Conservation (phyloP, 345 rosid genomes). For the Populus euphratica region DNA sequence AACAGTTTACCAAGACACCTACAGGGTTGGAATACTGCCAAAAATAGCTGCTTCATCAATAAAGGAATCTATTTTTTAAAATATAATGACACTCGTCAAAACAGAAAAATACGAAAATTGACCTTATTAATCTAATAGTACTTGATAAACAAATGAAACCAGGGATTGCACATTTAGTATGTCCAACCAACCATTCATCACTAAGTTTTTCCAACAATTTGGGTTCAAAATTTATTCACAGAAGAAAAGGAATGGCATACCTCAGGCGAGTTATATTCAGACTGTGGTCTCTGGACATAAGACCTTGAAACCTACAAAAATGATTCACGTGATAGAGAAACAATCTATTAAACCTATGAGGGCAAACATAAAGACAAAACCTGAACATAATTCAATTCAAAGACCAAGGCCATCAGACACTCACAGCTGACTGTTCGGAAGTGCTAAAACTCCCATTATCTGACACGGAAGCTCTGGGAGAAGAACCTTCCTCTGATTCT, state of each 20-base stretch:
- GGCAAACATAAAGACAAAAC: background rate
- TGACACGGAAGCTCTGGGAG: constrained; percentile 66
- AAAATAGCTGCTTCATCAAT: background rate
- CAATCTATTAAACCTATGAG: constrained; percentile 5
- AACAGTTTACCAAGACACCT: background rate
- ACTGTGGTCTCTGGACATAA: constrained; percentile 40
- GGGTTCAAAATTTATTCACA: background rate
- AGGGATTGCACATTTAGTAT: background rate
- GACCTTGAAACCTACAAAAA: constrained; percentile 49
- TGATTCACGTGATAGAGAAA: background rate
- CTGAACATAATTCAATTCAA: background rate
- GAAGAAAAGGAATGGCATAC: constrained; percentile 28
- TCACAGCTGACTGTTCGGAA: constrained; percentile 57
- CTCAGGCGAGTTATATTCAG: constrained; percentile 55
- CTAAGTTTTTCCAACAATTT: background rate
- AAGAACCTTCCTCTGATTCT: constrained; percentile 80
- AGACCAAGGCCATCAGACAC: constrained; percentile 25
- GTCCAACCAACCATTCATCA: background rate
- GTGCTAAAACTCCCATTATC: constrained; percentile 45
- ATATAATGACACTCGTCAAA: background rate
- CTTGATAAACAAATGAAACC: background rate
- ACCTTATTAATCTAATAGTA: background rate
- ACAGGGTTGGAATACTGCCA: background rate
- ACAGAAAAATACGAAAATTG: background rate
- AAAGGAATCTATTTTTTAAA: background rate